Evolutionary conservation across 2,329 filamentous ascomycete genomes (phyloP).

Genomic region (Talaromyces atroroseus): DNA sequence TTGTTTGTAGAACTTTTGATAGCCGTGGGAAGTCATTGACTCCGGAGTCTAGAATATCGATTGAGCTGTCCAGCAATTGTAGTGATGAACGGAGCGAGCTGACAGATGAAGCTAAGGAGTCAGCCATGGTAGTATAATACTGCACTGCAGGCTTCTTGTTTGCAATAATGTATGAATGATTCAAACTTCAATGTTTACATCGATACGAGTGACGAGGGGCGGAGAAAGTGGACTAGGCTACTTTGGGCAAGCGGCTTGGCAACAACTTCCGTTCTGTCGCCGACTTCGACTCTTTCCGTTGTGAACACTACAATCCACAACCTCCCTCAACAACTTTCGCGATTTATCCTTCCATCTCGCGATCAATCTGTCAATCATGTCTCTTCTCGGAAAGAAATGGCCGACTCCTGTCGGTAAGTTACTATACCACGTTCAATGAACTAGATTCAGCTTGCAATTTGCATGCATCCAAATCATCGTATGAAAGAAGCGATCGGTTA

Average conservation of each 20-base stretch:
- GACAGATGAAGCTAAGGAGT: slow-evolving; percentile 55
- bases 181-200: slow-evolving; percentile 7
- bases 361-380: slow-evolving; percentile 48
- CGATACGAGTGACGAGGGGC: not conserved
- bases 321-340: slow-evolving; percentile 17
- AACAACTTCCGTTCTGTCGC: slow-evolving; percentile 30
- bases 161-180: not conserved
- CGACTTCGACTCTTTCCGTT: slow-evolving; percentile 22
- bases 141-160: slow-evolving; percentile 1
- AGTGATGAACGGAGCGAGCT: slow-evolving; percentile 57
- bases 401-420: slow-evolving; percentile 69
- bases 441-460: not conserved
- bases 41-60: slow-evolving; percentile 57
- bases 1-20: slow-evolving; percentile 58
- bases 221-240: not conserved
- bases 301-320: slow-evolving; percentile 28
- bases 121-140: slow-evolving; percentile 29
- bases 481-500: slow-evolving; percentile 18
- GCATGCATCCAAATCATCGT: not conserved
- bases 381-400: slow-evolving; percentile 80
- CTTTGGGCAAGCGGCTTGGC: slow-evolving; percentile 16
- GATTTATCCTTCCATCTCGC: slow-evolving; percentile 20
- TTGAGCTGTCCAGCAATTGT: slow-evolving; percentile 57
- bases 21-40: slow-evolving; percentile 60
- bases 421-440: not conserved